Evolutionary conservation across 2,329 filamentous ascomycete species (phyloP), one percentile per base, ranked within the genome.

Genomic region (Ophiosphaerella herpotricha): DNA sequence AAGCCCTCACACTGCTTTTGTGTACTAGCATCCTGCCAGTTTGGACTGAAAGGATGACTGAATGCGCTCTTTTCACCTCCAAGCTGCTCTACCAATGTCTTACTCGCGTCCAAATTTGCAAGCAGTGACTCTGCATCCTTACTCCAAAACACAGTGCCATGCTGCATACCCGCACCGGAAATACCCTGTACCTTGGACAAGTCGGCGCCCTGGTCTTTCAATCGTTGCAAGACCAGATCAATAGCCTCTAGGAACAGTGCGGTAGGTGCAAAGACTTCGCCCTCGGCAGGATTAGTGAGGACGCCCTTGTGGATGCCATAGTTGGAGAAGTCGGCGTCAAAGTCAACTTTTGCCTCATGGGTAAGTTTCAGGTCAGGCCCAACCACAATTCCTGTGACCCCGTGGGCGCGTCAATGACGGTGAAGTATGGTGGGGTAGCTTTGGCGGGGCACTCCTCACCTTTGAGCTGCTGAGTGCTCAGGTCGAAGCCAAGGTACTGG

Each of bases 21-120:
- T 2, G 94, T 97, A 75, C 91, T 96, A 54, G 92, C 88, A 73
- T 99, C 94, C 76, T 97, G 94, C 94, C 94, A 99, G 73, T 97
- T 99, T 7, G 94, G 94, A 58, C 90, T 91, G 76, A 86, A 92
- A 4, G 89, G 86, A 72, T 95, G 88, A 13, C 91, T 89, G 68
- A 97, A 90, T 0, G 88, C 89, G 3, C 75, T 77, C 8, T 64
- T 59, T 55, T 75, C 67, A 11, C 69, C 50, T 73, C 74, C 23
- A 97, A 78, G 26, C 76, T 96, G 91, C 52, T 89, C 85, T 42
- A 89, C 81, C 39, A 97, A 77, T 0, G 81, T 76, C 68, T 82
- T 83, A 16, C 75, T 75, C 2, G 81, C 69, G 58, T 90, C 80
- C 37, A 97, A 76, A 11, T 66, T 76, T 4, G 71, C 75, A 37